Conservation (phyloP, 2,329 filamentous ascomycete species). For the Mariannaea elegans region DNA sequence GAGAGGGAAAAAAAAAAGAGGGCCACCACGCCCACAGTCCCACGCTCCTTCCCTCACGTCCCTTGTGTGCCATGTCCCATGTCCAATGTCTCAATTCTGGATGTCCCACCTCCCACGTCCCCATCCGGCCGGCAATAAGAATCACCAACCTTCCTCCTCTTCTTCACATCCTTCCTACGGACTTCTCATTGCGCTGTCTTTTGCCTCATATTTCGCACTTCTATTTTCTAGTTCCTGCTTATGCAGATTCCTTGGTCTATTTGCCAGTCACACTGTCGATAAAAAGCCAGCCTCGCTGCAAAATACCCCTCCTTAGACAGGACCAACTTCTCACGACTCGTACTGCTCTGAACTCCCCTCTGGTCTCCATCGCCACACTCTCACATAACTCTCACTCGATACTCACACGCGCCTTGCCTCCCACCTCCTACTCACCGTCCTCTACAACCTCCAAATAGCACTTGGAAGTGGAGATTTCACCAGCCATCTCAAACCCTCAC, state of each 20-base stretch:
- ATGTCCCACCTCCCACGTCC: conserved; percentile 38
- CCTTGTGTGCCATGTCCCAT: conserved; percentile 28
- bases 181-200: conserved; percentile 18
- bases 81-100: conserved; percentile 28
- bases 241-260: conserved; percentile 8
- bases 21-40: conserved; percentile 40
- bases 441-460: not conserved
- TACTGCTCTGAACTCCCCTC: not conserved
- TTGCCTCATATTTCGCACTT: conserved; percentile 16
- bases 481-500: conserved; percentile 5
- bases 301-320: conserved; percentile 18
- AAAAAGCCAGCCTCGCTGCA: not conserved
- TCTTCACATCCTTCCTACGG: conserved; percentile 33
- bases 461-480: conserved; percentile 8
- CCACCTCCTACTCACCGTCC: not conserved
- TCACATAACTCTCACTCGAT: conserved; percentile 21
- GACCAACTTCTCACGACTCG: conserved; percentile 2
- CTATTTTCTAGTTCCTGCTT: conserved; percentile 18
- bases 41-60: conserved; percentile 30
- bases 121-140: conserved; percentile 43
- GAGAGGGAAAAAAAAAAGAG: conserved; percentile 32
- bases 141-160: conserved; percentile 43
- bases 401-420: conserved; percentile 5
- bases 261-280: not conserved
- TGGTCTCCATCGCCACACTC: conserved; percentile 18